A percentile compares a stretch with the other conserved stretches of the same genome.
Conservation (phyloP, 129 eudicot species). For the Helianthus annuus region HanXRQr2.0-SUNRISE NC_035444.2:133119353-133119852, state of each 20-base stretch:
- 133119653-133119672: not conserved
- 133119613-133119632: not conserved
- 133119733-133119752: not conserved
- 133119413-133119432: no score
- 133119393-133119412: no score
- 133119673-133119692: not conserved
- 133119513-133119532: no score
- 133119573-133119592: slow-evolving; percentile 6
- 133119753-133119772: slow-evolving; percentile 5
- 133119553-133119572: slow-evolving; percentile 1
- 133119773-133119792: not conserved
- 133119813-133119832: slow-evolving; percentile 14
- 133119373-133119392: no score
- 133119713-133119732: not conserved
- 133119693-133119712: not conserved
- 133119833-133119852: not conserved
- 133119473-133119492: no score
- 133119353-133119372: no score
- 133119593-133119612: not conserved
- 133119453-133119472: no score
- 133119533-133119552: not conserved
- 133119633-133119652: not conserved
- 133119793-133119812: not conserved
- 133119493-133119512: no score
- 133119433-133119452: no score